These are phyloP conservation scores for Amanita pseudoporphyria DNA, from an alignment of 768 basidiomycete species.

Conservation along the genomic window DNA sequence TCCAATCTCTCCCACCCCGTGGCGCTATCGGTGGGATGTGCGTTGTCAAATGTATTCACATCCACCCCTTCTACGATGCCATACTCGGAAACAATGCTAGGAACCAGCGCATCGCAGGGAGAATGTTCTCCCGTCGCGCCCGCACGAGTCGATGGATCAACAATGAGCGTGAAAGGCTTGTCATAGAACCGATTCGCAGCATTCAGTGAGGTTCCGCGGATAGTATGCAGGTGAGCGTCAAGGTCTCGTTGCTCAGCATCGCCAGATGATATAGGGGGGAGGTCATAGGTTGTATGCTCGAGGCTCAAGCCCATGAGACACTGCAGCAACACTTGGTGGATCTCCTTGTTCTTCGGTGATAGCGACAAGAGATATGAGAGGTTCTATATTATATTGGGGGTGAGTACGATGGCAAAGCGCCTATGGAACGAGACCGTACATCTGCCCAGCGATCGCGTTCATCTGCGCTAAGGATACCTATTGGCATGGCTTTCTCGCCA, in stretches of 20 bases:
- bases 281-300: conserved; percentile 55
- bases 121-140: conserved; percentile 90
- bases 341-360: conserved; percentile 52
- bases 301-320: conserved; percentile 76
- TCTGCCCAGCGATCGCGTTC: conserved; percentile 74
- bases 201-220: conserved; percentile 51
- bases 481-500: conserved; percentile 48
- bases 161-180: conserved; percentile 73
- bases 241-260: conserved; percentile 25
- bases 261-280: conserved; percentile 19
- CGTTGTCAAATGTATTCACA: conserved; percentile 26
- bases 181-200: conserved; percentile 85
- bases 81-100: conserved; percentile 81
- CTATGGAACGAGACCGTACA: conserved; percentile 31
- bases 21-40: conserved; percentile 7
- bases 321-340: conserved; percentile 55
- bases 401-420: neutral
- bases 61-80: conserved; percentile 64
- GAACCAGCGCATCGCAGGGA: conserved; percentile 82
- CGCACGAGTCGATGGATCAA: conserved; percentile 79
- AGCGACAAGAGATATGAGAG: conserved; percentile 58
- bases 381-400: conserved; percentile 32
- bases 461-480: conserved; percentile 73
- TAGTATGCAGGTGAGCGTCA: conserved; percentile 68
- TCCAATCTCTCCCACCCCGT: conserved; percentile 54